Evolutionary conservation across 2,329 filamentous ascomycete species (phyloP), one percentile per base, ranked within the genome.

Genomic region (Ascosphaera pollenicola): DNA sequence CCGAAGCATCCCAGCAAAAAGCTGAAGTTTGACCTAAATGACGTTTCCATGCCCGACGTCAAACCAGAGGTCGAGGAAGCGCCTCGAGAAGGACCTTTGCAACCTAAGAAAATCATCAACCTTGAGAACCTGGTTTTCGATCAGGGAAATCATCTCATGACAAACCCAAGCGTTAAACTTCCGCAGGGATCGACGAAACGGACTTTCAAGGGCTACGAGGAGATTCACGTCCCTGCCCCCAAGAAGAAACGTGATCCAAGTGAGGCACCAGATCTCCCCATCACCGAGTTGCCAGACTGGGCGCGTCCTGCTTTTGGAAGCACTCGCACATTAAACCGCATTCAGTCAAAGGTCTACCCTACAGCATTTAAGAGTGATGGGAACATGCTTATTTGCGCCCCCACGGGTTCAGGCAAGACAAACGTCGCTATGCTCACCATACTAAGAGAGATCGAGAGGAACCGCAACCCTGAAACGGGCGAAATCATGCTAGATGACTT

Each of bases 371-470:
- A 83, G 43, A 80, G 87, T 44, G 91, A 98, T 53, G 87, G 84
- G 24, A 98, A 98, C 54, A 84, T 98, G 81, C 76, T 98, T 41
- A 78, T 98, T 52, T 98, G 89, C 56, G 91, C 89, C 5, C 89
- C 89, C 1, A 98, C 89, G 38, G 89, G 89, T 47, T 93, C 84
- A 55, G 89, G 89, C 54, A 98, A 98, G 63, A 98, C 89, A 2
- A 98, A 98, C 52, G 89, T 98, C 39, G 87, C 87, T 34, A 95
- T 98, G 87, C 66, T 98, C 45, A 78, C 87, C 2, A 95, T 98
- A 52, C 68, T 98, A 31, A 81, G 87, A 45, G 91, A 98, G 56
- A 84, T 98, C 52, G 89, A 89, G 44, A 98, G 95, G 64, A 78
- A 98, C 54, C 73, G 87, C 42, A 78, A 98, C 51, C 73, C 80